phyloP scores from a whole-genome alignment of 805 yeast genomes.

The Yarrowia bubula region DNA sequence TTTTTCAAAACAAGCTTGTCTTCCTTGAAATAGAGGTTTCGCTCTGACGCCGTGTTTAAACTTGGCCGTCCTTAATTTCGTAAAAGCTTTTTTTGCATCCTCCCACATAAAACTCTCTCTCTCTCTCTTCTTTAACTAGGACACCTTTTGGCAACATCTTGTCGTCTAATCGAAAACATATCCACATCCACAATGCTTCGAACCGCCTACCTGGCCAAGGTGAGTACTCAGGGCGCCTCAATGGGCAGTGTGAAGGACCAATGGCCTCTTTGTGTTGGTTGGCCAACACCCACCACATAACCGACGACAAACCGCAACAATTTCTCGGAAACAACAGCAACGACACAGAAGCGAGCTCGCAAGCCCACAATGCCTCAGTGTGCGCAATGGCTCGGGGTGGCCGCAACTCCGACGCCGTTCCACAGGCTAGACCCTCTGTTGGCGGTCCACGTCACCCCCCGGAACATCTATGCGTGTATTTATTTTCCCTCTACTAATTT shows the following conservation, averaged over 20 bases:
- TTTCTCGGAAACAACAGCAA: constrained; percentile 11
- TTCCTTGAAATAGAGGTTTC: constrained; percentile 11
- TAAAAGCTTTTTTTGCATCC: constrained; percentile 11
- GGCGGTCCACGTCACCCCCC: constrained; percentile 20
- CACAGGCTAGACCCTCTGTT: not conserved
- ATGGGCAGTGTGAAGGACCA: not conserved
- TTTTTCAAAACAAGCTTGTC: constrained; percentile 3
- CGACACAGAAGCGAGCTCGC: not conserved
- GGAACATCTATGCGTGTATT: constrained; percentile 23
- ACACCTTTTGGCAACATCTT: constrained; percentile 27
- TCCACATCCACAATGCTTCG: constrained; percentile 27
- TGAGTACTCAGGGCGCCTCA: constrained; percentile 7
- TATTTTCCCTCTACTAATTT: constrained; percentile 5
- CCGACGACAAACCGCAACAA: constrained; percentile 17
- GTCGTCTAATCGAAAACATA: constrained; percentile 25
- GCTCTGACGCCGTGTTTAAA: constrained; percentile 20
- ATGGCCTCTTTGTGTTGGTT: not conserved
- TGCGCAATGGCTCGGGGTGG: not conserved
- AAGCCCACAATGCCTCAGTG: not conserved
- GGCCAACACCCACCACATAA: not conserved
- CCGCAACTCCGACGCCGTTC: constrained; percentile 16
- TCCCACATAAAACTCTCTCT: constrained; percentile 26
- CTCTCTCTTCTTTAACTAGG: constrained; percentile 23
- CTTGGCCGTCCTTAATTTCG: constrained; percentile 15
- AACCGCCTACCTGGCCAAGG: constrained; percentile 28